Evolutionary conservation across 1,284 basidiomycete genomes (phyloP).

Genomic region (Leccinum insolens): DNA sequence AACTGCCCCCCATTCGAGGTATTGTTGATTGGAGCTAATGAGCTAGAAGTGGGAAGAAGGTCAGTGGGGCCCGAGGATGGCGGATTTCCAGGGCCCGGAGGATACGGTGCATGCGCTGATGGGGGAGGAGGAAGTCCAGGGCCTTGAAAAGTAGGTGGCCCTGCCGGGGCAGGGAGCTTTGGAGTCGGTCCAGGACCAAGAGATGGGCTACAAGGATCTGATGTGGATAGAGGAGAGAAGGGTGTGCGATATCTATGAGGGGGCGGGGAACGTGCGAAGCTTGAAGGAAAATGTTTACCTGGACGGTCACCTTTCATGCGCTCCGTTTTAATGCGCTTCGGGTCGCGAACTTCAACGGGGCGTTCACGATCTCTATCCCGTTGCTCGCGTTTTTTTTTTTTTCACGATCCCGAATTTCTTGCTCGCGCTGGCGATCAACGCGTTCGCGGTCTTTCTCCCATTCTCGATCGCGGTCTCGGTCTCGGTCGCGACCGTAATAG

Average conservation of each 20-base stretch:
- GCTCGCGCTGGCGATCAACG: slow-evolving; percentile 39
- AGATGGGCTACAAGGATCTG: slow-evolving; percentile 39
- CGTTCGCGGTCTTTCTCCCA: slow-evolving; percentile 42
- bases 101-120: slow-evolving; percentile 37
- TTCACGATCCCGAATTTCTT: slow-evolving; percentile 40
- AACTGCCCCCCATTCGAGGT: slow-evolving; percentile 38
- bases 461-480: slow-evolving; percentile 40
- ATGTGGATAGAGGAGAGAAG: slow-evolving; percentile 25
- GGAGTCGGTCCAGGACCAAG: slow-evolving; percentile 37
- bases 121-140: slow-evolving; percentile 40
- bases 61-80: slow-evolving; percentile 31
- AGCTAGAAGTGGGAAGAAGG: slow-evolving; percentile 25
- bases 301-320: slow-evolving; percentile 43
- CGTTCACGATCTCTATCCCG: slow-evolving; percentile 40
- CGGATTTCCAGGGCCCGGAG: slow-evolving; percentile 40
- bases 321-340: slow-evolving; percentile 50
- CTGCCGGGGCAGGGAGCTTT: slow-evolving; percentile 33
- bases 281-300: slow-evolving; percentile 36
- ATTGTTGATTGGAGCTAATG: slow-evolving; percentile 31
- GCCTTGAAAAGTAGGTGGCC: slow-evolving; percentile 39
- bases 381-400: slow-evolving; percentile 30
- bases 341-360: slow-evolving; percentile 40
- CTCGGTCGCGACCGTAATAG: slow-evolving; percentile 46
- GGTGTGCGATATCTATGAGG: slow-evolving; percentile 32
- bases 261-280: slow-evolving; percentile 28